Base-by-base conservation (phyloP, 176 grass and related monocot species). In the Otatea glauca region DNA sequence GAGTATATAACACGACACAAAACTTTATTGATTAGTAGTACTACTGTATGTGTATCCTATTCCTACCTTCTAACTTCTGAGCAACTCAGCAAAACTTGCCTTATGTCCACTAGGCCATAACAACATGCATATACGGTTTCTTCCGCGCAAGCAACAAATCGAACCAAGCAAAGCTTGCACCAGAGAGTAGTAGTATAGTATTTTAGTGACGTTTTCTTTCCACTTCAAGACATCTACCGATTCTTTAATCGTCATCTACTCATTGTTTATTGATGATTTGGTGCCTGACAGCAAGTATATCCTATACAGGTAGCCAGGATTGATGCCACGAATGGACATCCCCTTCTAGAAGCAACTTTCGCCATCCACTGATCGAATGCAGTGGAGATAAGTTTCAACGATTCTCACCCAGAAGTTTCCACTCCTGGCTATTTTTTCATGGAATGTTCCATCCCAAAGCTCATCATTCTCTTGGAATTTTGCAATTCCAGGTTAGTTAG, bases 191-290 rank as follows among this genome's bases (percentile, higher is more conserved):
- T 12, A 20, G 3, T 20, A n/a, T 47, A 48, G 45, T 48, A 48
- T 14, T 60, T 27, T 59, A 39, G 32, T 21, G 23, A 20, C 7
- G 63, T 37, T n/a, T 77, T 38, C 37, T 77, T 77, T 77, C 74
- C 74, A 85, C 74, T 85, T 77, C 38, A 69, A 77, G 74, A 12
- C 13, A 32, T 32, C 25, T 6, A 32, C 61, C 61, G 25, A 32
- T 32, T 64, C 61, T 64, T 64, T 29, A 15, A 32, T 62, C 5
- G 2, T 5, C 18, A 27, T 2, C 42, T 6, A 17, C 35, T 1
- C 64, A 59, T 69, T 70, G 51, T 70, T 61, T 78, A 78, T 45
- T 6, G 4, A 16, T 5, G 41, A 25, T 63, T 37, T 32, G 79
- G 79, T 45, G 67, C 66, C 51, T 21, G 18, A 21, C 81, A 51